Percentiles rank a stretch among this genome's conserved stretches.
Evolutionary conservation across 148 eudicot species (phyloP).

Genomic region (Pharnaceum exiguum): DNA sequence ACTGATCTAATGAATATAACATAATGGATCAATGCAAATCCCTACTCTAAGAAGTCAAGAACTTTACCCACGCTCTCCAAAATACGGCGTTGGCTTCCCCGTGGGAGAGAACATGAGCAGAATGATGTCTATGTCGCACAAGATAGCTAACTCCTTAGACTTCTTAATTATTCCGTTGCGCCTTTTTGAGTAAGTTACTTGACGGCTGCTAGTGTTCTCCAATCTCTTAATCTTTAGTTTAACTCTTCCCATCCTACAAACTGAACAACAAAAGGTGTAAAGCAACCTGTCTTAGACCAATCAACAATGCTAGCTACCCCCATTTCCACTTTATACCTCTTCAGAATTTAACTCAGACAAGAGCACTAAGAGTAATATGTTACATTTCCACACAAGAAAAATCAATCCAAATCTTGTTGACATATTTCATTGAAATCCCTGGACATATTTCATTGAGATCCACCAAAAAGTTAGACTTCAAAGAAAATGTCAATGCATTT

Average conservation of each 20-base stretch:
- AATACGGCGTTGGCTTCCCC: conserved; percentile 64
- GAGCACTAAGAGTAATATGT: not conserved
- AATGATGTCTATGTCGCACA: conserved; percentile 68
- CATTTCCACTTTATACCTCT: conserved; percentile 3
- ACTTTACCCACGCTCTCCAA: conserved; percentile 71
- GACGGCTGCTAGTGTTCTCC: conserved; percentile 64
- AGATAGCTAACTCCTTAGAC: conserved; percentile 62
- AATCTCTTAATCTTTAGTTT: conserved; percentile 69
- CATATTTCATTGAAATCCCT: too few relatives aligned
- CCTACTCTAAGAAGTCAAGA: not conserved
- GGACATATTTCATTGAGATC: too few relatives aligned
- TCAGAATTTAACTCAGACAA: not conserved
- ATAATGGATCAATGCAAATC: not conserved
- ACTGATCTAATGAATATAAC: not conserved
- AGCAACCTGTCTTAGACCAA: conserved; percentile 10
- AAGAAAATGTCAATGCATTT: too few relatives aligned
- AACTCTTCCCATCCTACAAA: conserved; percentile 75
- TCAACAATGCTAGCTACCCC: conserved; percentile 5
- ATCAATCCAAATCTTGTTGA: too few relatives aligned
- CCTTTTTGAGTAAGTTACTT: conserved; percentile 70
- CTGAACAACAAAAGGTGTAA: conserved; percentile 10
- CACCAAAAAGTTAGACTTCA: too few relatives aligned
- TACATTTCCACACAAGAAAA: too few relatives aligned
- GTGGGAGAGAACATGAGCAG: conserved; percentile 74
- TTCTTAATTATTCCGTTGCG: conserved; percentile 69